Evolutionary conservation across 495 filamentous ascomycete species (phyloP).

Genomic region (Aspergillus egyptiacus): DNA sequence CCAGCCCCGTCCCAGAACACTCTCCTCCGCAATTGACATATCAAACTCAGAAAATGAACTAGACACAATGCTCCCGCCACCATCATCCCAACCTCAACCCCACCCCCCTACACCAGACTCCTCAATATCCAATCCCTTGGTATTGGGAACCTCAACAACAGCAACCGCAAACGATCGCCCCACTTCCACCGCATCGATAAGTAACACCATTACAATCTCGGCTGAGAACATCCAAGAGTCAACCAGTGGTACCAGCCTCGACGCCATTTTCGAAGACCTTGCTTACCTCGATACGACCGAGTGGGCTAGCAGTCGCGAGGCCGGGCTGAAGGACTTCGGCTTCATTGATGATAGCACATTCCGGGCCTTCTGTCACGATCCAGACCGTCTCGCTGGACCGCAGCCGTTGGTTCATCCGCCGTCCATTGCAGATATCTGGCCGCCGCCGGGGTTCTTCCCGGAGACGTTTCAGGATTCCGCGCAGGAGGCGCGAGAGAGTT

Average conservation of each 20-base stretch:
- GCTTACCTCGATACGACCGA: slow-evolving; percentile 57
- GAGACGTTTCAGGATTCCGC: slow-evolving; percentile 36
- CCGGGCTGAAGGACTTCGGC: slow-evolving; percentile 53
- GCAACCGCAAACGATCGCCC: slow-evolving; percentile 16
- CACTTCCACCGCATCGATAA: slow-evolving; percentile 17
- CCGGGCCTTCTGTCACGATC: slow-evolving; percentile 49
- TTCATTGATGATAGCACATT: slow-evolving; percentile 51
- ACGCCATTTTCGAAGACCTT: slow-evolving; percentile 58
- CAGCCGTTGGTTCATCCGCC: slow-evolving; percentile 40
- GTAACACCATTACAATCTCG: slow-evolving; percentile 10
- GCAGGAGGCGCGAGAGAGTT: slow-evolving; percentile 26
- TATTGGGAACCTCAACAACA: slow-evolving; percentile 6
- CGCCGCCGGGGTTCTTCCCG: slow-evolving; percentile 43
- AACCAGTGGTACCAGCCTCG: slow-evolving; percentile 35
- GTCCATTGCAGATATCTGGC: slow-evolving; percentile 45
- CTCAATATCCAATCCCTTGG: slow-evolving; percentile 24
- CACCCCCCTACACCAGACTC: slow-evolving; percentile 31
- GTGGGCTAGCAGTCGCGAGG: slow-evolving; percentile 47
- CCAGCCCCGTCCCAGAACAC: slow-evolving; percentile 11
- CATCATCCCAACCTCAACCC: slow-evolving; percentile 20
- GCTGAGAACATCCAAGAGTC: slow-evolving; percentile 3
- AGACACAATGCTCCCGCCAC: slow-evolving; percentile 23
- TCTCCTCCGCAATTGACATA: slow-evolving; percentile 16
- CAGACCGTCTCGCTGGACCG: slow-evolving; percentile 40
- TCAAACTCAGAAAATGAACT: slow-evolving; percentile 25